These are phyloP conservation scores for Citropsis articulata DNA, from an alignment of 345 rosid species.

Conservation along the genomic window DNA sequence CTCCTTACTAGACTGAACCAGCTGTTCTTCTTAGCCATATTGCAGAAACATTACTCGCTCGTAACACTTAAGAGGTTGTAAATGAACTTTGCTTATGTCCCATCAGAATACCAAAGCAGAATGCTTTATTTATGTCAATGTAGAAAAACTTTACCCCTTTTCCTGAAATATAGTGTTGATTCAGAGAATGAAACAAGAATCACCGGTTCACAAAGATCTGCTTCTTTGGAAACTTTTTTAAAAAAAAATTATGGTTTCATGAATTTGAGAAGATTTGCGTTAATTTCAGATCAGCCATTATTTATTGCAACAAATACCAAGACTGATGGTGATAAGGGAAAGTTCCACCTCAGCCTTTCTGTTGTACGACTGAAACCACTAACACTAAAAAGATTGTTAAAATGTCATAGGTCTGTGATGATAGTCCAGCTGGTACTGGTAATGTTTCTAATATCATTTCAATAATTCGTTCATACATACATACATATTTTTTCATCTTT, in stretches of 20 bases:
- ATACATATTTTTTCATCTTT: background rate
- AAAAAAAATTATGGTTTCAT: background rate
- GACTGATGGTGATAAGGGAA: slow-evolving; percentile 2
- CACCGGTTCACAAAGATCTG: slow-evolving; percentile 15
- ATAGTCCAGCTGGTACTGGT: slow-evolving; percentile 20
- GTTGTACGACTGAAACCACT: slow-evolving; percentile 31
- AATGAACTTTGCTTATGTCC: background rate
- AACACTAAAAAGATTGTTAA: slow-evolving; percentile 23
- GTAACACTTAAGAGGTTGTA: background rate
- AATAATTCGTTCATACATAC: slow-evolving; percentile 18
- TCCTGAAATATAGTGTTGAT: slow-evolving; percentile 27
- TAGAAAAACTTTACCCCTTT: slow-evolving; percentile 30
- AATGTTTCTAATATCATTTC: slow-evolving; percentile 25
- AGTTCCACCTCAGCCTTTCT: background rate
- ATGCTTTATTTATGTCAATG: slow-evolving; percentile 11
- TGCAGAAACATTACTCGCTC: slow-evolving; percentile 34
- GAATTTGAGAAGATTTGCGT: slow-evolving; percentile 25
- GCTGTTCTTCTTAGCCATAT: slow-evolving; percentile 69
- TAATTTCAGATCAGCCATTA: slow-evolving; percentile 22
- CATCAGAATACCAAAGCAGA: background rate
- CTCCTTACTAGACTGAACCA: slow-evolving; percentile 70
- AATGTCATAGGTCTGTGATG: slow-evolving; percentile 11
- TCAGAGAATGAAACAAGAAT: slow-evolving; percentile 20
- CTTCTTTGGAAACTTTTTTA: slow-evolving; percentile 8
- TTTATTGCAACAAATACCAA: slow-evolving; percentile 25